These are phyloP conservation scores for Neofusicoccum sp. DNA, from an alignment of 2,329 filamentous ascomycete species.

Conservation along the genomic window DNA sequence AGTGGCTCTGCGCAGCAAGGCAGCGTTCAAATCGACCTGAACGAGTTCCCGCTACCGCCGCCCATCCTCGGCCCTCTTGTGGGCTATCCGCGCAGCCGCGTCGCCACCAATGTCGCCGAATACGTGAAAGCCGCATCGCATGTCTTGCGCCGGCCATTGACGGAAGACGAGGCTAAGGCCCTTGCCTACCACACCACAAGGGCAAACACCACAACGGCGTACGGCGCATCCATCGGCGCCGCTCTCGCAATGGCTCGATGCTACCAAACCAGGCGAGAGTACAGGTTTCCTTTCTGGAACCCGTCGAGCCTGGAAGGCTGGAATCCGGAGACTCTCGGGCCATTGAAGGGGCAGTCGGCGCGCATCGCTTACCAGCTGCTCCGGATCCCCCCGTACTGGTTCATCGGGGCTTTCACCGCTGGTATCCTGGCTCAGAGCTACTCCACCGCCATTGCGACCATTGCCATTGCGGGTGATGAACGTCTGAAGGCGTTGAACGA, in stretches of 20 bases:
- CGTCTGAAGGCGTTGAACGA: slow-evolving; percentile 21
- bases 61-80: slow-evolving; percentile 33
- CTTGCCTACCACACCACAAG: slow-evolving; percentile 42
- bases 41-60: slow-evolving; percentile 36
- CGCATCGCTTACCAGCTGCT: slow-evolving; percentile 30
- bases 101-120: slow-evolving; percentile 32
- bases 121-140: slow-evolving; percentile 28
- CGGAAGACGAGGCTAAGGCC: slow-evolving; percentile 43
- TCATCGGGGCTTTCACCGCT: slow-evolving; percentile 32
- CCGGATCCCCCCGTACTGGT: slow-evolving; percentile 30
- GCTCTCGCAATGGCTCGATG: slow-evolving; percentile 32
- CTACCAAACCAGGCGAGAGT: slow-evolving; percentile 34
- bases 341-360: slow-evolving; percentile 35
- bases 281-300: slow-evolving; percentile 43
- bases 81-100: slow-evolving; percentile 29
- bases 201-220: slow-evolving; percentile 38
- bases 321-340: slow-evolving; percentile 37
- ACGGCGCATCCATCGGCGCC: slow-evolving; percentile 37
- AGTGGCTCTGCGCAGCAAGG: not conserved
- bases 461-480: slow-evolving; percentile 24
- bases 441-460: not conserved
- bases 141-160: slow-evolving; percentile 38
- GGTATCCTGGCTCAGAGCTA: slow-evolving; percentile 19
- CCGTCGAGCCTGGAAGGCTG: slow-evolving; percentile 37
- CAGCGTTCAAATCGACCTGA: slow-evolving; percentile 33